Base-by-base conservation (phyloP, 2,329 filamentous ascomycete genomes). In the Leptographium wingfieldii region DNA sequence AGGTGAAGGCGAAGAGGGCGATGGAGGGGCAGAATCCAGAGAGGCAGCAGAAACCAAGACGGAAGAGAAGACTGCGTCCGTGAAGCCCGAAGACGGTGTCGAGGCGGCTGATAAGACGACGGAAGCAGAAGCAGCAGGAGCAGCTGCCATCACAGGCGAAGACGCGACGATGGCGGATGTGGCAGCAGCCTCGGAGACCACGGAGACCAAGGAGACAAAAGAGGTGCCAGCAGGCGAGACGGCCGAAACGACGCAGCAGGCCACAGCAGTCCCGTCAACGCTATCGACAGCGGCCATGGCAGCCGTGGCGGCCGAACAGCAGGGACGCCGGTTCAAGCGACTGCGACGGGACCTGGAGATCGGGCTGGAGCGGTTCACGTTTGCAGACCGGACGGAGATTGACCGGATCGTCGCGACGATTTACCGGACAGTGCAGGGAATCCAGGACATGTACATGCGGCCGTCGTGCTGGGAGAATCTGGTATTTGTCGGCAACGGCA, bases 391-490 rank as follows among this genome's bases (percentile, higher is more conserved):
- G 59, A 80, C 78, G 3, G 84, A 95, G 60, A 81, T 97, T 52
- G 90, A 96, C 69, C 84, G 84, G 60, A 90, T 99, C 63, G 89
- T 89, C 29, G 86, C 87, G 59, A 84, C 89, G 48, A 87, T 97
- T 65, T 91, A 96, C 72, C 84, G 86, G 61, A 86, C 90, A 1
- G 84, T 97, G 58, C 86, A 92, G 66, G 83, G 85, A 43, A 89
- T 96, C 29, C 85, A 90, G 54, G 91, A 96, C 63, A 84, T 90
- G 65, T 86, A 88, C 67, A 92, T 91, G 77, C 85, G 94, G 53
- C 86, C 88, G 43, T 81, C 88, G 43, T 86, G 95, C 64, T 99
- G 94, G 94, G 92, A 97, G 67, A 89, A 87, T 62, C 74, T 99
- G 58, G 86, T 96, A 65, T 87, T 99, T 59, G 88, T 96, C 58